Conservation (phyloP, 257 asterid species). For the Scutellaria minor region DNA sequence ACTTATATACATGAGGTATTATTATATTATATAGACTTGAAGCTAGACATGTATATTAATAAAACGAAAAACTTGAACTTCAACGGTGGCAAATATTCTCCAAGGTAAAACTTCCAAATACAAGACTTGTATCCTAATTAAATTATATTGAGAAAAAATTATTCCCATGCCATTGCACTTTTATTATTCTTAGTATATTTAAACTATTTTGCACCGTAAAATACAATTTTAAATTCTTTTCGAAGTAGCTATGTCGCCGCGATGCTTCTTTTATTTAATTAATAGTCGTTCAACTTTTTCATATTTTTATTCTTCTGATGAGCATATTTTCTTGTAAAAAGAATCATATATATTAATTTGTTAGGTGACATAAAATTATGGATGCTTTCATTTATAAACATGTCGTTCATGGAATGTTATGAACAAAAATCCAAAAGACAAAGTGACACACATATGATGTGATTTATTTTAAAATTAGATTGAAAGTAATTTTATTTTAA, state of each 20-base stretch:
- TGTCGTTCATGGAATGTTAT: not conserved
- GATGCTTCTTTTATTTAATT: not conserved
- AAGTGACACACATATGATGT: slow-evolving; percentile 12
- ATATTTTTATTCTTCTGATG: not conserved
- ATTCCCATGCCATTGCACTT: too few species aligned
- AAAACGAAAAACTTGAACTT: too few species aligned
- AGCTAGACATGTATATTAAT: too few species aligned
- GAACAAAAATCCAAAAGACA: slow-evolving; percentile 28
- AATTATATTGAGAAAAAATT: too few species aligned
- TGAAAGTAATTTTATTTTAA: not conserved
- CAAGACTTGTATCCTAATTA: too few species aligned
- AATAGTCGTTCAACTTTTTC: not conserved
- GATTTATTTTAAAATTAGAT: not conserved
- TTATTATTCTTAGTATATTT: too few species aligned
- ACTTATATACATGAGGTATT: too few species aligned
- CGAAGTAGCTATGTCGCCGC: not conserved
- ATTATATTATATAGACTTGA: too few species aligned
- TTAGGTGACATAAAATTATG: slow-evolving; percentile 28
- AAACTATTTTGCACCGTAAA: too few species aligned
- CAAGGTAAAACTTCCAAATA: too few species aligned
- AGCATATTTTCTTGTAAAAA: not conserved
- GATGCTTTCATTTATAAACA: slow-evolving; percentile 14
- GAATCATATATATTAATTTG: slow-evolving; percentile 4
- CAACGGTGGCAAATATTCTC: too few species aligned
- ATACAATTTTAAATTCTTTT: too few species aligned